Conservation (phyloP, 305 asterid genomes). For the Salvia sclarea region DNA sequence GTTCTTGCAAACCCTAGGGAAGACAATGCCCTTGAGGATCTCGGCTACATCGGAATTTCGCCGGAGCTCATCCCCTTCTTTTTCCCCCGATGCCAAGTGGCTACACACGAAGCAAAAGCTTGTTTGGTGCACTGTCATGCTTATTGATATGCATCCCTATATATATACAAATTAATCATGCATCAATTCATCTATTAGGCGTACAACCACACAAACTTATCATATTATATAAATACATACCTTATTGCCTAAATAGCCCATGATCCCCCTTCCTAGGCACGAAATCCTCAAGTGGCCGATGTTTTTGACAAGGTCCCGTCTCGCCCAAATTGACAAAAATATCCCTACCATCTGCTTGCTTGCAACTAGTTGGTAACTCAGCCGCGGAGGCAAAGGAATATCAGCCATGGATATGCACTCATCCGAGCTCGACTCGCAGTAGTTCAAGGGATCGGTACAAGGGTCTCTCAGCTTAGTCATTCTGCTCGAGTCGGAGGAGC, state of each 20-base stretch:
- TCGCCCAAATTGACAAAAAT: conserved; percentile 74
- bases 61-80: conserved; percentile 78
- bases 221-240: too few relatives aligned
- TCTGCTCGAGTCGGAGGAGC: conserved; percentile 37
- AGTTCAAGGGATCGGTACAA: conserved; percentile 26
- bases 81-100: conserved; percentile 94
- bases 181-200: too few relatives aligned
- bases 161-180: too few relatives aligned
- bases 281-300: conserved; percentile 73
- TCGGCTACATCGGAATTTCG: conserved; percentile 80
- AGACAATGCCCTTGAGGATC: conserved; percentile 63
- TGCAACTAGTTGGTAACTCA: conserved; percentile 58
- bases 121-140: conserved; percentile 84
- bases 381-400: conserved; percentile 39
- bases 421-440: conserved; percentile 35
- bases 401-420: conserved; percentile 41
- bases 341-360: conserved; percentile 95
- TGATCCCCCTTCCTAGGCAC: conserved; percentile 86
- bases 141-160: conserved; percentile 89
- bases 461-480: conserved; percentile 48
- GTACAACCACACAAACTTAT: too few relatives aligned
- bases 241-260: conserved; percentile 95
- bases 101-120: conserved; percentile 88
- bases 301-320: conserved; percentile 60
- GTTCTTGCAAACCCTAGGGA: conserved; percentile 57